phyloP scores from a whole-genome alignment of 345 rosid genomes.

The Raphanus sativus region DNA sequence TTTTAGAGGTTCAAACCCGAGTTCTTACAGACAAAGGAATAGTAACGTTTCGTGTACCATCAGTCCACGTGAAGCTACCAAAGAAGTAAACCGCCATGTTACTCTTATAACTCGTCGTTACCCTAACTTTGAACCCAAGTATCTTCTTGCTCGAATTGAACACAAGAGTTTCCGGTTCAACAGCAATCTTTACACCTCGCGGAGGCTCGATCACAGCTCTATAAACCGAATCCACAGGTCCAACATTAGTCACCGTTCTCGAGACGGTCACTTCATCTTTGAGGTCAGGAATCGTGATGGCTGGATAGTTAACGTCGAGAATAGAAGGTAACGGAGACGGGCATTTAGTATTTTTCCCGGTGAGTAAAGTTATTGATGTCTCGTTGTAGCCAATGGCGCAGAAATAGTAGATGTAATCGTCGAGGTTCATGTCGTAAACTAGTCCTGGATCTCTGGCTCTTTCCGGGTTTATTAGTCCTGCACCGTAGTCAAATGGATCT shows the following conservation, averaged over 20 bases:
- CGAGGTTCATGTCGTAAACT: slow-evolving; percentile 34
- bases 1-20: background rate
- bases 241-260: slow-evolving; percentile 31
- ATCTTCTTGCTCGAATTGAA: slow-evolving; percentile 5
- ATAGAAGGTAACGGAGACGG: slow-evolving; percentile 23
- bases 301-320: slow-evolving; percentile 28
- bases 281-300: slow-evolving; percentile 32
- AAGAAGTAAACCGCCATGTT: slow-evolving; percentile 5
- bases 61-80: slow-evolving; percentile 35
- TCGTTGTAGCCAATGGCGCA: slow-evolving; percentile 26
- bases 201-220: slow-evolving; percentile 22
- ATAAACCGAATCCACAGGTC: slow-evolving; percentile 34
- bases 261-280: background rate
- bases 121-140: slow-evolving; percentile 27
- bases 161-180: slow-evolving; percentile 26
- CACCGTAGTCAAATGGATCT: slow-evolving; percentile 32
- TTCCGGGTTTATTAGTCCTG: slow-evolving; percentile 24
- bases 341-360: slow-evolving; percentile 15
- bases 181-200: background rate
- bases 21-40: slow-evolving; percentile 36
- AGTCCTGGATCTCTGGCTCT: slow-evolving; percentile 32
- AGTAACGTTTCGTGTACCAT: slow-evolving; percentile 29
- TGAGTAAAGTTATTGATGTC: background rate
- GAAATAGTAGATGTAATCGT: slow-evolving; percentile 22
- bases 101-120: slow-evolving; percentile 21